Evolutionary conservation across 2,329 filamentous ascomycete species (phyloP), one percentile per base, ranked within the genome.

Genomic region (Colletotrichum eleusines): DNA sequence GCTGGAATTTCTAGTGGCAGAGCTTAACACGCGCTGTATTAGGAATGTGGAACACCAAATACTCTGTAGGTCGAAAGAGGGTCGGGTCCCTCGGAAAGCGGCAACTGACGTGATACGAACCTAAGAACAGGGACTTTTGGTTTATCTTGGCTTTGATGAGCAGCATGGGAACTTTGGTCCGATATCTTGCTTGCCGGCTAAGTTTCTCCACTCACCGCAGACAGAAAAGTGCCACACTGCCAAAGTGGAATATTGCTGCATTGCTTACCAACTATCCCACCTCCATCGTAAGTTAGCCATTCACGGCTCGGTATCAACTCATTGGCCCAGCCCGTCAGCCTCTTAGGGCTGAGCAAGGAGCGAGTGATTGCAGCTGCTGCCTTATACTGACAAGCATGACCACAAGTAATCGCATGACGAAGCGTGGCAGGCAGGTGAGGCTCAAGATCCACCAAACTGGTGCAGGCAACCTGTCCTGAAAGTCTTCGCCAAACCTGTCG

Each of bases 311-410:
- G 57, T 31, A 58, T 63, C 50, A 31, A 20, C 42, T 11, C 42
- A 20, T 40, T 14, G 33, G n/a, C 16, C 58, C 63, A 28, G 57
- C 28, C 44, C 7, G 53, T 61, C 51, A 67, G 68, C 68, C 68
- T 57, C 42, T 63, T 63, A 68, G 64, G 64, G 68, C 68, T 57
- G 63, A 67, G 44, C 31, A 18, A 44, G 28, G 48, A 23, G 33
- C 42, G 38, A 58, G 63, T 71, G 64, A 71, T 64, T 53, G 68
- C 68, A 71, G 68, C 63, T 68, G 64, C 63, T 62, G 58, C 44
- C 58, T 68, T 65, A 26, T 53, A 35, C 28, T 26, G 33, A 38
- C n/a, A 40, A 48, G 51, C 35, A 53, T 71, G 58, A 59, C 58
- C 48, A 26, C 64, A 16, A 48, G 18, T 26, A 44, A 58, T 53